Conservation (phyloP, 768 basidiomycete genomes). For the Stropharia rugosoannulata region DNA sequence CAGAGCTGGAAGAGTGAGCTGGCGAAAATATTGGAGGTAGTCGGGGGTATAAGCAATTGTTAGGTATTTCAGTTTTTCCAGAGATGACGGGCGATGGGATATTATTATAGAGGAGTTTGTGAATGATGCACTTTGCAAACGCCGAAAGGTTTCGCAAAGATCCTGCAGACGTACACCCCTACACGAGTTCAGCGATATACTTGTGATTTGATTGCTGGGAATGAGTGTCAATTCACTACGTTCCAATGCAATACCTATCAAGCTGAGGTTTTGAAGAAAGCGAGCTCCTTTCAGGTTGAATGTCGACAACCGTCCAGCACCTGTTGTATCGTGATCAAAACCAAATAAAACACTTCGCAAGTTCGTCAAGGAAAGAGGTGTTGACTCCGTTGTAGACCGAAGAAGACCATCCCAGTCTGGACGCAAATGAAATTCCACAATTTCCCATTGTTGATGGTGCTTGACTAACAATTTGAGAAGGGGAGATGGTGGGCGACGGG, state of each 20-base stretch:
- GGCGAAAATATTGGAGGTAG: neutral
- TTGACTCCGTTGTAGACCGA: neutral
- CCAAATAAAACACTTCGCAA: neutral
- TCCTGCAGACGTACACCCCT: neutral
- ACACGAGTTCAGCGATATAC: neutral
- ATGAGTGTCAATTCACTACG: neutral
- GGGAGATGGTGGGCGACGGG: neutral
- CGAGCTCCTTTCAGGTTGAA: neutral
- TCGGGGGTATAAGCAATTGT: neutral
- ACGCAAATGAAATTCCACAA: conserved; percentile 5
- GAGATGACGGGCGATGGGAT: neutral
- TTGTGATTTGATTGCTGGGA: neutral
- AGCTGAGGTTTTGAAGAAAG: neutral
- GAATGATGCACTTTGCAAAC: neutral
- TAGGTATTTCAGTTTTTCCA: neutral
- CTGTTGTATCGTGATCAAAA: neutral
- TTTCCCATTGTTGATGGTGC: conserved; percentile 10
- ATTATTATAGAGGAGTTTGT: neutral
- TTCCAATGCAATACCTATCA: neutral
- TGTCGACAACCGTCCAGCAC: neutral
- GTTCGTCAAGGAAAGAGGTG: neutral
- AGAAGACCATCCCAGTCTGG: neutral
- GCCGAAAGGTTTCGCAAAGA: neutral
- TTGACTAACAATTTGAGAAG: neutral
- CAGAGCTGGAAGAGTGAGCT: conserved; percentile 7